Percentiles rank a stretch among this genome's conserved stretches.
phyloP scores from a whole-genome alignment of 2,329 filamentous ascomycete genomes.

The Podosphaera leucotricha region DNA sequence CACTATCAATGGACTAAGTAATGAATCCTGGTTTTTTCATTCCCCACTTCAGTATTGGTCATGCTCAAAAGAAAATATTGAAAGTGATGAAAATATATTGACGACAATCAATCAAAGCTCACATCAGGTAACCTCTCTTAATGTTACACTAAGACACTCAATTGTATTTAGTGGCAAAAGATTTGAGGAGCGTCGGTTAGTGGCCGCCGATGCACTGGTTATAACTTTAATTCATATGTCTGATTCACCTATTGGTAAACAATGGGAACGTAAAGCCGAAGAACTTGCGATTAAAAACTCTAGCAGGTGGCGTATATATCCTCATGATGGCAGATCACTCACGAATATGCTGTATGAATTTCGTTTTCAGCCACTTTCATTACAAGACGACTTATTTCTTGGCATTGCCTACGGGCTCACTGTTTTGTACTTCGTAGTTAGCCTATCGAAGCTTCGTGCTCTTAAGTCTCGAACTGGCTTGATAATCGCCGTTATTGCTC shows the following conservation, averaged over 20 bases:
- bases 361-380: constrained; percentile 50
- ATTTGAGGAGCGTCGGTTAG: constrained; percentile 41
- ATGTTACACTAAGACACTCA: constrained; percentile 51
- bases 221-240: constrained; percentile 50
- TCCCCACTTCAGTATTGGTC: constrained; percentile 69
- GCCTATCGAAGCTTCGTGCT: constrained; percentile 43
- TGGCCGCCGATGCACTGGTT: constrained; percentile 55
- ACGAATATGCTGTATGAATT: constrained; percentile 50
- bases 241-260: constrained; percentile 35
- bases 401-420: constrained; percentile 40
- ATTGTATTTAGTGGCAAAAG: constrained; percentile 66
- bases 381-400: constrained; percentile 38
- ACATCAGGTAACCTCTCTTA: constrained; percentile 39
- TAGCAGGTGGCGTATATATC: constrained; percentile 41
- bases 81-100: constrained; percentile 37
- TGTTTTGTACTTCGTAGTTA: constrained; percentile 39
- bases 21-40: constrained; percentile 53
- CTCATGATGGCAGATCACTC: constrained; percentile 27
- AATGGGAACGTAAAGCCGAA: constrained; percentile 39
- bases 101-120: constrained; percentile 44
- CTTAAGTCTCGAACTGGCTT: constrained; percentile 55
- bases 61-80: constrained; percentile 34
- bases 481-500: constrained; percentile 43
- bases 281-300: constrained; percentile 24
- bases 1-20: constrained; percentile 33